Percentiles rank a stretch among this genome's conserved stretches.
Conservation (phyloP, 2,329 filamentous ascomycete genomes). For the Salinomyces thailandicus region DNA sequence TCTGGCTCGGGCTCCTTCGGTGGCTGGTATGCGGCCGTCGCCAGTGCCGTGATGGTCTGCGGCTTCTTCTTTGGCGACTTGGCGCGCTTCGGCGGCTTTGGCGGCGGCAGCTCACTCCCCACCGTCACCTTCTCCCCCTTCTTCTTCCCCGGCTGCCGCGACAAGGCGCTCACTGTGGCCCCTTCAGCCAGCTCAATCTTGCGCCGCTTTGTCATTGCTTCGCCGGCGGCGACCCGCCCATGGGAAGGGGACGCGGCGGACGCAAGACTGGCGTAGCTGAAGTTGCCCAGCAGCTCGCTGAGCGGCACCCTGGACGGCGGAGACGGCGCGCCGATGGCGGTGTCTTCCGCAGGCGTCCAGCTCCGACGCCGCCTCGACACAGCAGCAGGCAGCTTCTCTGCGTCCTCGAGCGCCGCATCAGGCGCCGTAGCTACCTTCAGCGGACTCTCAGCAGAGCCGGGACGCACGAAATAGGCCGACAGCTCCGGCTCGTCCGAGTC, state of each 20-base stretch:
- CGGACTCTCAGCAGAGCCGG: not conserved
- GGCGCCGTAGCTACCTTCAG: not conserved
- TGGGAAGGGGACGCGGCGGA: not conserved
- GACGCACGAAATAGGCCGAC: slow-evolving; percentile 7
- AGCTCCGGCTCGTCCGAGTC: slow-evolving; percentile 19
- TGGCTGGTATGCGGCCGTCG: slow-evolving; percentile 57
- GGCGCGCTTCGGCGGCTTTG: slow-evolving; percentile 24
- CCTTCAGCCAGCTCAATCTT: slow-evolving; percentile 9
- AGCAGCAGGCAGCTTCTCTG: not conserved
- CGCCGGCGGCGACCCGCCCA: slow-evolving; percentile 1
- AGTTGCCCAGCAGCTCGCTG: slow-evolving; percentile 6
- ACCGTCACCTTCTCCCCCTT: slow-evolving; percentile 1
- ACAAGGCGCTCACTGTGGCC: not conserved
- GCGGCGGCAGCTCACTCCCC: not conserved
- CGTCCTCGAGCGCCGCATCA: not conserved
- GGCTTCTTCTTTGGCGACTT: slow-evolving; percentile 50
- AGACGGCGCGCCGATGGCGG: not conserved
- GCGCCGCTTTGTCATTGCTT: slow-evolving; percentile 10
- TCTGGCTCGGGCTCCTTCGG: slow-evolving; percentile 22
- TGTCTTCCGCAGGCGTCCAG: slow-evolving; percentile 6
- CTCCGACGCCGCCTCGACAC: slow-evolving; percentile 6
- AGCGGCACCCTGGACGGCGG: slow-evolving; percentile 5
- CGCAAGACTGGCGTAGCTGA: slow-evolving; percentile 2
- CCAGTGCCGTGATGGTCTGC: slow-evolving; percentile 66
- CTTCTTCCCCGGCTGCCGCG: slow-evolving; percentile 3